Conservation (phyloP, 805 yeast species). For the Candida yuanshanica region DNA sequence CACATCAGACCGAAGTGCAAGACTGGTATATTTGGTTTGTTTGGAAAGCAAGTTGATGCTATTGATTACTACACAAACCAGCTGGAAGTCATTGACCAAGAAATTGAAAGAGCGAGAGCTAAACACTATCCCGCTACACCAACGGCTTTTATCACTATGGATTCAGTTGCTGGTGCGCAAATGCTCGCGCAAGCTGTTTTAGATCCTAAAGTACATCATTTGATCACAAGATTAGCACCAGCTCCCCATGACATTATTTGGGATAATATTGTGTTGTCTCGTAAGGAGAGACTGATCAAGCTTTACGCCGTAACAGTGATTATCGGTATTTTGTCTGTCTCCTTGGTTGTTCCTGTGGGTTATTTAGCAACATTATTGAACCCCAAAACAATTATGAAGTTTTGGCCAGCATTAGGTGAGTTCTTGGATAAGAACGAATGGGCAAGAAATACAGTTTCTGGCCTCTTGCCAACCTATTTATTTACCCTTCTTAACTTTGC, state of each 20-base stretch:
- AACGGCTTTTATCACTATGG: slow-evolving; percentile 92
- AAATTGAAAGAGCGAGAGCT: slow-evolving; percentile 61
- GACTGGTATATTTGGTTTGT: slow-evolving; percentile 49
- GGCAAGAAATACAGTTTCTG: slow-evolving; percentile 80
- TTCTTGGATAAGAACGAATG: slow-evolving; percentile 41
- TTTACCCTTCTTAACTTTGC: slow-evolving; percentile 79
- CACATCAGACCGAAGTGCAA: slow-evolving; percentile 35
- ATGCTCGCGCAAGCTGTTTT: slow-evolving; percentile 93
- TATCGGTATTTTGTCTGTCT: slow-evolving; percentile 51
- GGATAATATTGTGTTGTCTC: slow-evolving; percentile 79
- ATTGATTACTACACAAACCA: slow-evolving; percentile 67
- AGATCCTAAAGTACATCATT: slow-evolving; percentile 80
- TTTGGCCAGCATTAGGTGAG: slow-evolving; percentile 80
- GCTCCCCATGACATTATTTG: slow-evolving; percentile 95
- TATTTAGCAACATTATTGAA: slow-evolving; percentile 80
- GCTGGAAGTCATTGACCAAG: slow-evolving; percentile 62
- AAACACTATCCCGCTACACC: slow-evolving; percentile 78
- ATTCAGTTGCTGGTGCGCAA: slow-evolving; percentile 91
- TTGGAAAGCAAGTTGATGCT: slow-evolving; percentile 74
- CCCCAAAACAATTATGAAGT: slow-evolving; percentile 67
- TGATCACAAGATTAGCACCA: slow-evolving; percentile 84
- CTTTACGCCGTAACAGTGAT: slow-evolving; percentile 32
- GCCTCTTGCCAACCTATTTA: slow-evolving; percentile 84
- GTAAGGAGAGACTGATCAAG: slow-evolving; percentile 61
- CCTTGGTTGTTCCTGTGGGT: slow-evolving; percentile 77